Evolutionary conservation across 805 yeast genomes (phyloP), one percentile per base, ranked within the genome.

Genomic region (Cyberlindnera subsufficiens): DNA sequence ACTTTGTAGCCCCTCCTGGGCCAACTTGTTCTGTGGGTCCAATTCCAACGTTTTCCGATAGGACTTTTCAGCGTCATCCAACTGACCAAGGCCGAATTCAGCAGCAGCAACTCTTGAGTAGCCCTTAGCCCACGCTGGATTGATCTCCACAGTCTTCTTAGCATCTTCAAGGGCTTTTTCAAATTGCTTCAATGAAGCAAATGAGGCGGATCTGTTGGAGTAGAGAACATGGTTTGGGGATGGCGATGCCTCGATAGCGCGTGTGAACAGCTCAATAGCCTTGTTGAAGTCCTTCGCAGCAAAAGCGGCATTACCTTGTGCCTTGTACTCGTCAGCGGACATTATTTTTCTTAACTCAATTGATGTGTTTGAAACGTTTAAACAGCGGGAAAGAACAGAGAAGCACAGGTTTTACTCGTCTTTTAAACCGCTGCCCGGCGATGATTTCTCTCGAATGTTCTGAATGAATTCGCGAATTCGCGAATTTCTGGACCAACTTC

Each of bases 101-200:
- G 99, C 99, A 51, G 97, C 90, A 46, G 87, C 99, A 31, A 85
- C 84, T 66, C 99, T 82, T 58, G 81, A 85, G 71, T 85, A 86
- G 38, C 98, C 99, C 67, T 93, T 93, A 18, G 96, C 89, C 98
- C 98, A 93, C 3, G 82, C 52, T 14, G 89, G 82, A 51, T 86
- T 87, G 66, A 89, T 80, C 56, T 77, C 74, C 42, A 85, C 80
- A 67, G 96, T 85, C 58, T 84, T 78, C 45, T 86, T 67, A 15
- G 98, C 99, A 64, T 93, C 99, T 37, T 72, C 69, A 46, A 88
- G 70, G 4, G 98, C 99, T 46, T 80, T 68, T 18, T 63, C 63
- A 58, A 81, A 93, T 55, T 89, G 68, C 58, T 80, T 79, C 67
- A 80, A 66, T 6, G 96, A 86, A 5, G 97, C 84, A 58, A 82